phyloP scores from a whole-genome alignment of 1,284 basidiomycete species.

The Ceratobasidium theobromae region DNA sequence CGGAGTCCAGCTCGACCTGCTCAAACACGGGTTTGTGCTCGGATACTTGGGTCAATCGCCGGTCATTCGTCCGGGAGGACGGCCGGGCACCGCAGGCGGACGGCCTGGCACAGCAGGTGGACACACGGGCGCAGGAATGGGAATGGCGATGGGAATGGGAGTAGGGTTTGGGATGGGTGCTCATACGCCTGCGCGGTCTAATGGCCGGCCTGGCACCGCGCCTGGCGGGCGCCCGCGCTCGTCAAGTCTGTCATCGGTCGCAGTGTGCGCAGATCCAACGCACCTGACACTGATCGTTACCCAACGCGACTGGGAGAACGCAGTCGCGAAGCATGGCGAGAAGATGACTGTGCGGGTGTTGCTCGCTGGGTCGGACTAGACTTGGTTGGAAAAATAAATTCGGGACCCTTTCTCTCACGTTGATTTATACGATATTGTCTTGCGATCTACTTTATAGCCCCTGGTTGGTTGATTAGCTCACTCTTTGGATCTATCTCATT shows the following conservation, averaged over 20 bases:
- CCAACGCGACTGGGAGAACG: slow-evolving; percentile 28
- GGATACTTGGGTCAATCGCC: slow-evolving; percentile 3
- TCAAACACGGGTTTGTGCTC: slow-evolving; percentile 21
- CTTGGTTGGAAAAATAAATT: not conserved
- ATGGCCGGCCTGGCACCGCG: slow-evolving; percentile 12
- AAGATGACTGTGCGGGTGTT: slow-evolving; percentile 31
- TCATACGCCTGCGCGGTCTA: not conserved
- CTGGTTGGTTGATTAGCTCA: not conserved
- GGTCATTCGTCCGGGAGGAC: not conserved
- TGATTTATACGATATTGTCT: not conserved
- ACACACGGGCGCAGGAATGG: not conserved
- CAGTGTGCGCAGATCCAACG: slow-evolving; percentile 13
- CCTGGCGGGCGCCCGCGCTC: slow-evolving; percentile 8
- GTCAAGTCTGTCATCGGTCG: slow-evolving; percentile 15
- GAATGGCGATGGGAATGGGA: too few species aligned
- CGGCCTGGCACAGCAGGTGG: slow-evolving; percentile 2
- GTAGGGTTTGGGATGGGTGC: not conserved
- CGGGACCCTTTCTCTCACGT: not conserved
- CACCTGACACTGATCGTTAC: slow-evolving; percentile 21
- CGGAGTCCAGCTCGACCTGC: slow-evolving; percentile 13
- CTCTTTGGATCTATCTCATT: not conserved
- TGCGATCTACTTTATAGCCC: slow-evolving; percentile 1
- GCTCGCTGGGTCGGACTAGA: slow-evolving; percentile 2
- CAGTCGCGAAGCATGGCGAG: slow-evolving; percentile 24
- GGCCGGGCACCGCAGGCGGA: too few species aligned